Evolutionary conservation across 2,329 filamentous ascomycete species (phyloP), one percentile per base, ranked within the genome.

Genomic region (Furcasterigmium sp.): DNA sequence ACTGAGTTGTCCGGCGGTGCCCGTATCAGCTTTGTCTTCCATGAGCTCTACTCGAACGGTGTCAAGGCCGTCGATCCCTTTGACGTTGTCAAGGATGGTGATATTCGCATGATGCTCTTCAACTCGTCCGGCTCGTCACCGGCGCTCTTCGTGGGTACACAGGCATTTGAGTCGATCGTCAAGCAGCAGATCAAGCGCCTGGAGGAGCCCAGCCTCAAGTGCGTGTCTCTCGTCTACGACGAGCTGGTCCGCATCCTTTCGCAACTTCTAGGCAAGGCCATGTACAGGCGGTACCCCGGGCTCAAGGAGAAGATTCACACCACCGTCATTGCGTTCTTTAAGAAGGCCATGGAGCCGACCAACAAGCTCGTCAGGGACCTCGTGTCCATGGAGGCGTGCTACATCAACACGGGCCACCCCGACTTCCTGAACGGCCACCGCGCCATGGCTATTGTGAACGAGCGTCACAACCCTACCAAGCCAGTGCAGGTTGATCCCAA

Each of bases 91-190:
- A 98, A 97, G 72, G 93, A 98, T 63, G 84, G 91, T 47, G 93
- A 98, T 60, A 98, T 98, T 56, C 85, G 94, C 54, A 97, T 89
- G 19, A 91, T 96, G 48, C 79, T 98, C 8, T 95, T 95, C 80
- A 98, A 98, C 78, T 97, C 93, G 19, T 97, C 93, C n/a, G 93
- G 93, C 61, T 93, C 93, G 23, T 95, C 91, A 2, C 93, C 93
- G 0, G 91, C 93, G 2, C 80, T 98, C 8, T 98, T 98, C 60
- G 93, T 98, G 23, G 93, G 93, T 44, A 97, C 93, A 8, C 94
- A 88, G 7, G 93, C 93, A n/a, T 98, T 98, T 57, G 93, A 98
- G 67, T 75, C 96, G 52, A 96, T 98, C 55, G 91, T 97, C 53
- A 98, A 97, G 77, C 89, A 96, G 64, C 91, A 98, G 65, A 98